A percentile compares a stretch with the other conserved stretches of the same genome.
Evolutionary conservation across 306 rosid genomes (phyloP).

Genomic region (Fragaria ananassa): DNA sequence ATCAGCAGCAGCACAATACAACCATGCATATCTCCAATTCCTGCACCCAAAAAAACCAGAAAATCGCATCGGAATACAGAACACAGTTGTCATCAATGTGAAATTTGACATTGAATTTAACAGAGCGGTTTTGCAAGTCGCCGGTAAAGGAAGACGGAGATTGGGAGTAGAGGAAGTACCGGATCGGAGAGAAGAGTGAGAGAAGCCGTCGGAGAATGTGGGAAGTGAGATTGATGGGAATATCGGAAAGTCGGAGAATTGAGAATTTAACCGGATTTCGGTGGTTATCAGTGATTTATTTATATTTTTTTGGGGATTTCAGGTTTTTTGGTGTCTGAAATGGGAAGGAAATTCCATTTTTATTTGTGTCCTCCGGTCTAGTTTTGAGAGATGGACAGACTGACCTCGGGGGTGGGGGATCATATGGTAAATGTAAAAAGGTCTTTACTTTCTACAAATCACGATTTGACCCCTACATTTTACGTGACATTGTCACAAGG

Average conservation of each 20-base stretch:
- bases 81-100: background rate
- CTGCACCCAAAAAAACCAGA: background rate
- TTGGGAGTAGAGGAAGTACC: constrained; percentile 31
- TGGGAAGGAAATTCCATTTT: background rate
- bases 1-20: constrained; percentile 6
- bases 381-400: constrained; percentile 16
- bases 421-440: background rate
- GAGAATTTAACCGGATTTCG: background rate
- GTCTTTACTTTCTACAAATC: background rate
- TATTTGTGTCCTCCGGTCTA: background rate
- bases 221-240: constrained; percentile 21
- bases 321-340: constrained; percentile 3
- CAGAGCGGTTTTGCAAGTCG: background rate
- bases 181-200: constrained; percentile 34
- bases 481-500: background rate
- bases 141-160: background rate
- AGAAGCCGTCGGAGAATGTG: constrained; percentile 24
- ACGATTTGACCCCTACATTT: background rate
- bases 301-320: background rate
- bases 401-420: background rate
- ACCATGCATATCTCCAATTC: constrained; percentile 16
- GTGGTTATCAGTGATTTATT: background rate
- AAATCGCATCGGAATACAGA: background rate
- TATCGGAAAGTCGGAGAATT: constrained; percentile 26
- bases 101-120: background rate